A percentile compares a stretch with the other conserved stretches of the same genome.
Evolutionary conservation across 306 rosid species (phyloP).

Genomic region (Malus domestica): DNA sequence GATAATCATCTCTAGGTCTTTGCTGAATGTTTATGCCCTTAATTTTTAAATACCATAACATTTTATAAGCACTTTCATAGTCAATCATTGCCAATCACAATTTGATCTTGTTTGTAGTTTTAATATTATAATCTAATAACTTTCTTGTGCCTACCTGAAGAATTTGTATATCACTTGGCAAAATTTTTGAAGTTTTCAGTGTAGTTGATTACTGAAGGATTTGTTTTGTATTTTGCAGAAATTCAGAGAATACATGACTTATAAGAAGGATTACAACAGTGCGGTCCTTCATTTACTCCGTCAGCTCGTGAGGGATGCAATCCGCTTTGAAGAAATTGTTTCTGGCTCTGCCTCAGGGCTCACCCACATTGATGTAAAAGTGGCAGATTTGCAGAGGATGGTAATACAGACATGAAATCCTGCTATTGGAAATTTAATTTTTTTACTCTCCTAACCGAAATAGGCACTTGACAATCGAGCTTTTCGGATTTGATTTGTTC

Average conservation of each 20-base stretch:
- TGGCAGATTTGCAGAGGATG: constrained; percentile 65
- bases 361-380: constrained; percentile 56
- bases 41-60: neutral
- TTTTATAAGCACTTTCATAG: neutral
- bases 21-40: neutral
- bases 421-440: neutral
- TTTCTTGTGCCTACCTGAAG: neutral
- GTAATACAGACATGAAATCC: constrained; percentile 23
- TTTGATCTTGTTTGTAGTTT: neutral
- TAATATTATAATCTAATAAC: neutral
- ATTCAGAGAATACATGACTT: constrained; percentile 83
- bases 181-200: neutral
- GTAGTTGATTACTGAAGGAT: neutral
- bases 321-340: constrained; percentile 73
- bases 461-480: neutral
- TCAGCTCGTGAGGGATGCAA: constrained; percentile 74
- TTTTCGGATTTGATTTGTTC: constrained; percentile 6
- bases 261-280: constrained; percentile 82
- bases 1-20: neutral
- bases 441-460: neutral
- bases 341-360: constrained; percentile 57
- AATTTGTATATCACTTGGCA: neutral
- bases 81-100: neutral
- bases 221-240: constrained; percentile 47
- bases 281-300: constrained; percentile 68